A percentile compares a stretch with the other conserved stretches of the same genome.
Evolutionary conservation across 257 asterid genomes (phyloP).

Genomic region (Lavandula angustifolia): DNA sequence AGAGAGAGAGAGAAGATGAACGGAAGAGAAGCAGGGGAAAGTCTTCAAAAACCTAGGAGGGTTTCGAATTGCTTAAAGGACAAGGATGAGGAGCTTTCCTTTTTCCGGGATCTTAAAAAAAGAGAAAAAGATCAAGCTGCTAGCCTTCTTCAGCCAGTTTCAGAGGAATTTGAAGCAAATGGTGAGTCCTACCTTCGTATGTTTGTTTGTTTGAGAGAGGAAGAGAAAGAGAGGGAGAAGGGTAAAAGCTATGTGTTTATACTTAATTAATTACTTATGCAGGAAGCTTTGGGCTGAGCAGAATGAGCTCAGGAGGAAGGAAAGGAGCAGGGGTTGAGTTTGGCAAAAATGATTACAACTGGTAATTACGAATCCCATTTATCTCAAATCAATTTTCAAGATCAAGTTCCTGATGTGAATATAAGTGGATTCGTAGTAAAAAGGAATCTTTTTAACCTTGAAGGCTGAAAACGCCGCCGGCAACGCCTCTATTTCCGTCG

Average conservation of each 20-base stretch:
- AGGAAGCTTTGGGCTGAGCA: conserved; percentile 58
- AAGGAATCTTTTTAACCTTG: too few relatives aligned
- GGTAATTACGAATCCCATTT: conserved; percentile 38
- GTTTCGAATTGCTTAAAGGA: conserved; percentile 44
- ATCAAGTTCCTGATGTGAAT: too few relatives aligned
- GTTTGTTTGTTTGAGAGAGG: too few relatives aligned
- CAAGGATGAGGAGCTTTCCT: conserved; percentile 67
- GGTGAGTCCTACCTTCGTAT: conserved; percentile 33
- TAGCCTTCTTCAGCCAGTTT: conserved; percentile 69
- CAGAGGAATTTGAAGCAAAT: conserved; percentile 62
- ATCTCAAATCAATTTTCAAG: not conserved
- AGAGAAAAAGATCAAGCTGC: conserved; percentile 48
- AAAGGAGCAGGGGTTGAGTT: conserved; percentile 39
- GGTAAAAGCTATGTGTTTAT: too few relatives aligned
- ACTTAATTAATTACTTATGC: too few relatives aligned
- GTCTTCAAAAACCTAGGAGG: conserved; percentile 26
- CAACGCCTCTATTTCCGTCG: conserved; percentile 83
- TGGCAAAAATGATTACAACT: conserved; percentile 73
- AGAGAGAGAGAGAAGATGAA: conserved; percentile 24
- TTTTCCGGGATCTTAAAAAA: conserved; percentile 64
- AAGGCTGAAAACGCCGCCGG: conserved; percentile 90
- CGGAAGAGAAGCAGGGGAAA: conserved; percentile 34
- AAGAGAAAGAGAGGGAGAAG: too few relatives aligned
- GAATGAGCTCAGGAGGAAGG: conserved; percentile 52
- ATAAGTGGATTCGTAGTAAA: too few relatives aligned